These are phyloP conservation scores for Starmerella floris DNA, from an alignment of 805 yeast genomes.

Conservation along the genomic window DNA sequence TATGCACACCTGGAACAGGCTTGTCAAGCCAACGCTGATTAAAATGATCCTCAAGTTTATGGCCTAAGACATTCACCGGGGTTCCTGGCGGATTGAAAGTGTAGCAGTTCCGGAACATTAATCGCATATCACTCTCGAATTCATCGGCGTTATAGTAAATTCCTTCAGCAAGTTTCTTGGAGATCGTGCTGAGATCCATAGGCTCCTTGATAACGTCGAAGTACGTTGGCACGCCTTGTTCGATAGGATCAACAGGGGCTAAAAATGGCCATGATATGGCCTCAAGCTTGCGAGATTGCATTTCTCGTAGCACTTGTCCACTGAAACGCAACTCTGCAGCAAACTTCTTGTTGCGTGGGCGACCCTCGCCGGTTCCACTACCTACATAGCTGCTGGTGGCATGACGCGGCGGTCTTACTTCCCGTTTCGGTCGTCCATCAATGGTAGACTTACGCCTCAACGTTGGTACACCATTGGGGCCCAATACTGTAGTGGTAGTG, in stretches of 20 bases:
- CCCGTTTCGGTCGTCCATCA: constrained; percentile 85
- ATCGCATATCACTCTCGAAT: constrained; percentile 67
- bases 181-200: constrained; percentile 85
- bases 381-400: constrained; percentile 67
- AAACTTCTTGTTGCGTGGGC: constrained; percentile 74
- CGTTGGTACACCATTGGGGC: constrained; percentile 38
- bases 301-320: constrained; percentile 66
- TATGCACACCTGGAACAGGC: constrained; percentile 53
- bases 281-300: constrained; percentile 70
- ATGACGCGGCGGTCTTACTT: constrained; percentile 90
- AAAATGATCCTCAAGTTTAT: constrained; percentile 71
- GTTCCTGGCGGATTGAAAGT: constrained; percentile 93
- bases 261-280: constrained; percentile 79
- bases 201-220: constrained; percentile 77
- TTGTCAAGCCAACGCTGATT: constrained; percentile 78
- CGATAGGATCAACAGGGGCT: constrained; percentile 90
- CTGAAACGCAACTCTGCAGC: constrained; percentile 84
- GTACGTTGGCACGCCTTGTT: constrained; percentile 83
- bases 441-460: constrained; percentile 57
- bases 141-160: constrained; percentile 81
- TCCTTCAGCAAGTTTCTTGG: constrained; percentile 66
- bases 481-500: constrained; percentile 14
- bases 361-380: constrained; percentile 31
- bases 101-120: constrained; percentile 81
- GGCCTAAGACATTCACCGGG: constrained; percentile 92